These are phyloP conservation scores for Fusarium staphyleae DNA, from an alignment of 2,329 filamentous ascomycete genomes.

Conservation along the genomic window DNA sequence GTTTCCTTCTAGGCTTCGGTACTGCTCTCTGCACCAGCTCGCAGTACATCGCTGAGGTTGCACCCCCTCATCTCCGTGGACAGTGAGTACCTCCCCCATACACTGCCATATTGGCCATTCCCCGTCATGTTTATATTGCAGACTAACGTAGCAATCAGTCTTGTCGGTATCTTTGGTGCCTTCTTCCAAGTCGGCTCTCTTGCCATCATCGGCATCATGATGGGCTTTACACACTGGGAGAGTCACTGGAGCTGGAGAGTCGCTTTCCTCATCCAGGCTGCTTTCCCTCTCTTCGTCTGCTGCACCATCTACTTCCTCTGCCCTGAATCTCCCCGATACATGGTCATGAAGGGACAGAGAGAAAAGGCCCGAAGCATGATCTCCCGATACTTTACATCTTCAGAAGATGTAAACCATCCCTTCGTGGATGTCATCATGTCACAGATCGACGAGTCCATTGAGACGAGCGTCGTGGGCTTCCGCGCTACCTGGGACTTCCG, in stretches of 20 bases:
- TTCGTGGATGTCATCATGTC: slow-evolving; percentile 28
- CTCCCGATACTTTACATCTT: slow-evolving; percentile 27
- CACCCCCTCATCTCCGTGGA: slow-evolving; percentile 32
- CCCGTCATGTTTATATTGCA: rapidly evolving
- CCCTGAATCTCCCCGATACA: slow-evolving; percentile 36
- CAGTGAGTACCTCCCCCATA: slow-evolving; percentile 5
- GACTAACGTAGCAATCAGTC: background rate
- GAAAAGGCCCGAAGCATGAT: slow-evolving; percentile 33
- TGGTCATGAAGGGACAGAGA: slow-evolving; percentile 35
- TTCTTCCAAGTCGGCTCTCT: slow-evolving; percentile 37
- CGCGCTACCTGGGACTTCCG: slow-evolving; percentile 31
- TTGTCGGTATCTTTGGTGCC: slow-evolving; percentile 36
- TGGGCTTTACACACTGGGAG: slow-evolving; percentile 35
- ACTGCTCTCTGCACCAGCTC: slow-evolving; percentile 36
- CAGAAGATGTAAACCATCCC: slow-evolving; percentile 30
- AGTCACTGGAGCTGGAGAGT: slow-evolving; percentile 36
- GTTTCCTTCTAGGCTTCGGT: slow-evolving; percentile 33
- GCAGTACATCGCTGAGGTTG: slow-evolving; percentile 37
- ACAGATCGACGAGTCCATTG: slow-evolving; percentile 36
- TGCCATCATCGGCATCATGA: slow-evolving; percentile 35
- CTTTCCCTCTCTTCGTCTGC: slow-evolving; percentile 32
- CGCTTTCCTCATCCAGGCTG: slow-evolving; percentile 33
- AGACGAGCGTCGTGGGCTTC: slow-evolving; percentile 21
- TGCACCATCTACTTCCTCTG: slow-evolving; percentile 32
- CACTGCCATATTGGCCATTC: background rate